Conservation (phyloP, 2,329 filamentous ascomycete genomes). For the Botrytis elliptica region DNA sequence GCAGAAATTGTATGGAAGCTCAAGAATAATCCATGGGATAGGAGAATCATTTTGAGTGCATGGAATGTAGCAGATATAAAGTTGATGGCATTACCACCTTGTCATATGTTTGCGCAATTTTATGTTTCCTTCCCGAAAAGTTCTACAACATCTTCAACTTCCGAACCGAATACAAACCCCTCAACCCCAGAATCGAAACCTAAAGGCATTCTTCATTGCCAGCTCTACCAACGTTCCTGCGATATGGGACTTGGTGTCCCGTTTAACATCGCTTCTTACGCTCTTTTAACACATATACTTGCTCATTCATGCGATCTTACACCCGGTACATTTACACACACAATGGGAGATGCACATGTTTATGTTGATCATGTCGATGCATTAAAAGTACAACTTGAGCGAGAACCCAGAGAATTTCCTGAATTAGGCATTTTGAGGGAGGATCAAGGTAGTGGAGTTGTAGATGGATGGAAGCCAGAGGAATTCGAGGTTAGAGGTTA, state of each 20-base stretch:
- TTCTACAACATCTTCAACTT: background rate
- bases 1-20: conserved; percentile 88
- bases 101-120: conserved; percentile 97
- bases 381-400: conserved; percentile 72
- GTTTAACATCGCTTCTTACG: conserved; percentile 97
- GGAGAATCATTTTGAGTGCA: conserved; percentile 83
- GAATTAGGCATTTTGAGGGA: conserved; percentile 69
- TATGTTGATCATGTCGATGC: conserved; percentile 93
- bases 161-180: background rate
- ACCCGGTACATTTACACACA: conserved; percentile 86
- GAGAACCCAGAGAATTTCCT: conserved; percentile 81
- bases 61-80: conserved; percentile 89
- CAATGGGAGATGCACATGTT: conserved; percentile 97
- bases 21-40: conserved; percentile 78
- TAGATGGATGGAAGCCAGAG: conserved; percentile 87
- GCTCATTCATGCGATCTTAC: conserved; percentile 81
- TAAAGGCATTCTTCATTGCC: conserved; percentile 72
- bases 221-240: conserved; percentile 90
- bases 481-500: conserved; percentile 89
- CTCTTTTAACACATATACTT: conserved; percentile 91
- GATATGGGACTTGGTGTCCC: conserved; percentile 95
- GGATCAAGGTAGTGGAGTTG: conserved; percentile 58
- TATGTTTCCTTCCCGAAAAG: conserved; percentile 45
- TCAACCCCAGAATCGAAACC: conserved; percentile 37
- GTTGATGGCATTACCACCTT: conserved; percentile 90